These are phyloP conservation scores for Lactarius hatsudake DNA, from an alignment of 768 basidiomycete genomes.

Conservation along the genomic window DNA sequence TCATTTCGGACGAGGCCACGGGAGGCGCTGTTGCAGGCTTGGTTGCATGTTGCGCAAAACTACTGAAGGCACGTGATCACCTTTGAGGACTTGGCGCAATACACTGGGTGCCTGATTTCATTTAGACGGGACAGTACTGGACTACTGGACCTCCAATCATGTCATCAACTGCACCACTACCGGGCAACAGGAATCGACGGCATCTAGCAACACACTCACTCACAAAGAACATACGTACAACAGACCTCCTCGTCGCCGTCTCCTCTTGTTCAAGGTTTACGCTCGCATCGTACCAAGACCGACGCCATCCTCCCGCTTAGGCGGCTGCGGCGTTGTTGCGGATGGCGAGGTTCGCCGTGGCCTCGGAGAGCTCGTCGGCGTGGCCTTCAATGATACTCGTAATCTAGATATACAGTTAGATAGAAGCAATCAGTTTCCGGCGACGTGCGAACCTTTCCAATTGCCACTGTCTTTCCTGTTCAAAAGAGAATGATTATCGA, in stretches of 20 bases:
- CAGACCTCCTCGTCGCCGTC: not conserved
- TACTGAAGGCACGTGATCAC: not conserved
- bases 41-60: not conserved
- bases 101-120: too few relatives aligned
- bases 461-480: conserved; percentile 83
- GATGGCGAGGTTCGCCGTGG: conserved; percentile 43
- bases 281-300: not conserved
- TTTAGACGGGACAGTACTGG: too few relatives aligned
- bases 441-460: conserved; percentile 64
- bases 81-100: too few relatives aligned
- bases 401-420: conserved; percentile 42
- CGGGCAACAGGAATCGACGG: not conserved
- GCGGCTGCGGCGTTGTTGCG: not conserved
- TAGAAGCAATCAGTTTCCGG: not conserved
- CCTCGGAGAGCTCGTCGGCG: conserved; percentile 58
- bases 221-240: not conserved
- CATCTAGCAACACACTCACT: not conserved
- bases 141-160: not conserved
- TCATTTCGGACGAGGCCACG: too few relatives aligned
- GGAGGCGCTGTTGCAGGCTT: not conserved
- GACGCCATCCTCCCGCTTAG: not conserved
- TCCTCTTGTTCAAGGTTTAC: not conserved
- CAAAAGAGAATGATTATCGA: conserved; percentile 4
- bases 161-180: not conserved
- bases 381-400: conserved; percentile 63